Base-by-base conservation (phyloP, 1,139 yeast species). In the Lodderomyces oxycetoniae region DNA sequence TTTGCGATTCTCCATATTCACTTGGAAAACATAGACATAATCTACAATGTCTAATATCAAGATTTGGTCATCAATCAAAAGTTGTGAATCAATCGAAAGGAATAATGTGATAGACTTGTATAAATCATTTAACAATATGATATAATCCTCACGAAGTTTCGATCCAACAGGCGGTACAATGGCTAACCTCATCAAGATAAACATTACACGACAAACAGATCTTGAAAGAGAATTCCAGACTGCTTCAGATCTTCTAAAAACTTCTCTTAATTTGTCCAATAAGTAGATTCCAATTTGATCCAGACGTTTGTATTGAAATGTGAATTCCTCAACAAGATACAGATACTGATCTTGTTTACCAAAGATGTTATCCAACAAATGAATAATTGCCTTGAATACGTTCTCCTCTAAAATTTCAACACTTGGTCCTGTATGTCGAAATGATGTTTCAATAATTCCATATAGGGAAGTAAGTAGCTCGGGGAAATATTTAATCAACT, bases 331-430 rank as follows among this genome's bases (percentile, higher is more conserved):
- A 44, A 79, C 64, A 49, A 78, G 51, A 41, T 74, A 72, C 30
- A 72, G 61, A 53, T 77, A 77, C 47, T 77, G 83, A 39, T 77
- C 80, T 49, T 78, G 80, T 51, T 78, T 74, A 5, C 83, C 85
- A 45, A 79, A 63, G n/a, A 78, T 67, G 29, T 77, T 66, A 53
- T 80, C 86, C 29, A 81, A 55, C 38, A 79, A 59, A 44, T 77
- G 80, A 27, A 79, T 71, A 30, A 77, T 63, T 2, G 82, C 72
- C 46, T 73, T 74, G 52, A 79, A 79, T 6, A 56, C 42, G 41
- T 59, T 57, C 28, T 63, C 70, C 35, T 53, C 59, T 22, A 67
- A 52, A 30, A 59, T 59, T 35, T 63, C 69, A 43, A 54, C 49
- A 33, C 59, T 52, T 10, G 62, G 50, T 31, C 52, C 44, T 22